phyloP scores from a whole-genome alignment of 176 grass and related monocot species.

The Oryza longistaminata region DNA sequence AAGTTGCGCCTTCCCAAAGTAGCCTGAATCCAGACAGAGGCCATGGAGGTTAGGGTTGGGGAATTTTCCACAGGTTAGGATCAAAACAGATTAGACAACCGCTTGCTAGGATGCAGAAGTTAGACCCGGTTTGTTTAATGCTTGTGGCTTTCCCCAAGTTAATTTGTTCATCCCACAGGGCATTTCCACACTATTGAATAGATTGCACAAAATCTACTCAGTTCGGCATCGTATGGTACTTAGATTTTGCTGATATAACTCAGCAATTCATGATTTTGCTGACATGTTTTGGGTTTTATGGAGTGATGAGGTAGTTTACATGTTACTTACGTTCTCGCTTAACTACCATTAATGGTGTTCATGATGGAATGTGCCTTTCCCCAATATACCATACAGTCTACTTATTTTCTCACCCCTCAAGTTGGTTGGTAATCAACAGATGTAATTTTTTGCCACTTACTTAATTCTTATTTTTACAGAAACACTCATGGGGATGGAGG shows the following conservation, averaged over 20 bases:
- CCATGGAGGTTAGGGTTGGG: neutral
- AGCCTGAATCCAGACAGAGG: neutral
- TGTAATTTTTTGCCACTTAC: neutral
- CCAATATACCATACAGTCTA: neutral
- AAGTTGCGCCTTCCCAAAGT: neutral
- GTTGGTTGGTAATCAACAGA: neutral
- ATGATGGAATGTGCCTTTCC: conserved; percentile 7
- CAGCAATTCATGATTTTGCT: neutral
- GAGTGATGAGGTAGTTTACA: conserved; percentile 5
- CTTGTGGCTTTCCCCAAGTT: too few relatives aligned
- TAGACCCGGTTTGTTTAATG: too few relatives aligned
- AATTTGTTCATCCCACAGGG: neutral
- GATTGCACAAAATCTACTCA: neutral
- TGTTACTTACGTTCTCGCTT: neutral
- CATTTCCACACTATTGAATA: too few relatives aligned
- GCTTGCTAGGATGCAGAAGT: neutral
- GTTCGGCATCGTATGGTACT: neutral
- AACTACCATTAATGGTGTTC: neutral
- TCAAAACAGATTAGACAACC: neutral
- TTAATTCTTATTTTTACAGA: conserved; percentile 35
- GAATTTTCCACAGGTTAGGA: neutral
- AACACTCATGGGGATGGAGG: conserved; percentile 54
- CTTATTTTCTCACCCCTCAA: neutral
- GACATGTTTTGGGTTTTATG: neutral
- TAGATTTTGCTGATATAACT: neutral